Percentiles rank a stretch among this genome's conserved stretches.
phyloP scores from a whole-genome alignment of 1,284 basidiomycete genomes.

The Limonomyces culmigenus region DNA sequence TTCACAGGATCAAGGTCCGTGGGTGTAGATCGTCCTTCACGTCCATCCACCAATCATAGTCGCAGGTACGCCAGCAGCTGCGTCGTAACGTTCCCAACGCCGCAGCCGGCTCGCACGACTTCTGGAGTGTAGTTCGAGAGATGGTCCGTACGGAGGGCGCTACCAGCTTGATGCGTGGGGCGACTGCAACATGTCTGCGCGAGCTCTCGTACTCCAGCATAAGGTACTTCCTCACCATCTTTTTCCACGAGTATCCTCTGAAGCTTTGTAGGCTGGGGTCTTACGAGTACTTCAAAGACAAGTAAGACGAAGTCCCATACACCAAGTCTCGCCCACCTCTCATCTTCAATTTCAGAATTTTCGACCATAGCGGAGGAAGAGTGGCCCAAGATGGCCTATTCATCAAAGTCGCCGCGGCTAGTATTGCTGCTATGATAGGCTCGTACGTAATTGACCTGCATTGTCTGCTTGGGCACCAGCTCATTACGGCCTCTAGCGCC shows the following conservation, averaged over 20 bases:
- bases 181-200: constrained; percentile 19
- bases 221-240: neutral
- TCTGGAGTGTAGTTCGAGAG: constrained; percentile 18
- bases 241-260: neutral
- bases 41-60: neutral
- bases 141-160: constrained; percentile 19
- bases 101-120: constrained; percentile 14
- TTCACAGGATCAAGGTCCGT: constrained; percentile 12
- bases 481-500: constrained; percentile 9
- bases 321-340: neutral
- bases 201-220: constrained; percentile 20
- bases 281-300: constrained; percentile 23
- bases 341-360: neutral
- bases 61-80: constrained; percentile 20
- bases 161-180: constrained; percentile 16
- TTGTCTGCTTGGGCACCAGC: neutral
- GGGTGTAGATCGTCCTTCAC: neutral
- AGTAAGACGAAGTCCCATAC: constrained; percentile 11
- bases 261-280: constrained; percentile 15
- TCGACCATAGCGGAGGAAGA: constrained; percentile 10
- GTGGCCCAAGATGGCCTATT: constrained; percentile 16
- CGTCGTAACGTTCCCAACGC: constrained; percentile 7
- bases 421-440: constrained; percentile 16
- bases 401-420: constrained; percentile 18
- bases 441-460: neutral